Evolutionary conservation across 2,329 filamentous ascomycete species (phyloP).

Genomic region (Ascochyta lentis): DNA sequence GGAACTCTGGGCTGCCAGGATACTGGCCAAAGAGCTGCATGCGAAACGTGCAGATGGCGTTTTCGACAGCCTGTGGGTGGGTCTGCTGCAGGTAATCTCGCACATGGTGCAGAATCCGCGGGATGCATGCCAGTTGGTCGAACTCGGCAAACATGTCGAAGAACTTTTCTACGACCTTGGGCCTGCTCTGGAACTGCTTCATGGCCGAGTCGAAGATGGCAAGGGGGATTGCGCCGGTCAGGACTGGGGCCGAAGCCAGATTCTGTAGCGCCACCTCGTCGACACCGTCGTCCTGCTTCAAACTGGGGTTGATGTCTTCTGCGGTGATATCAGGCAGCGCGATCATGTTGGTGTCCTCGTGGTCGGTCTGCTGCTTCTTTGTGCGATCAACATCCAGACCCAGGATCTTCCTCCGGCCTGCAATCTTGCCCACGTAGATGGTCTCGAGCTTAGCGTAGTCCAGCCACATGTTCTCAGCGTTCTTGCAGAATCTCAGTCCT

Average conservation of each 20-base stretch:
- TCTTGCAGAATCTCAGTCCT: conserved; percentile 86
- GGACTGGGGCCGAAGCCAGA: conserved; percentile 74
- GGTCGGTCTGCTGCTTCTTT: conserved; percentile 52
- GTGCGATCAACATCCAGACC: conserved; percentile 62
- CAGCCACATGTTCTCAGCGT: conserved; percentile 76
- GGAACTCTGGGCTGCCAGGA: conserved; percentile 72
- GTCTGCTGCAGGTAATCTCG: conserved; percentile 67
- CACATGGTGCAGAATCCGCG: conserved; percentile 75
- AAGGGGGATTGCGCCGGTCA: conserved; percentile 91
- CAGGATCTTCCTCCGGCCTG: conserved; percentile 72
- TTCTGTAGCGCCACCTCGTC: conserved; percentile 67
- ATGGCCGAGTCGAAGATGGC: conserved; percentile 88
- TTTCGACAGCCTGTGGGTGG: conserved; percentile 62
- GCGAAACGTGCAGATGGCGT: conserved; percentile 74
- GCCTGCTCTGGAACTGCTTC: conserved; percentile 75
- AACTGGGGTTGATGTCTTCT: conserved; percentile 66
- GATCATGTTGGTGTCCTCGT: conserved; percentile 61
- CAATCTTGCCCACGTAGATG: conserved; percentile 85
- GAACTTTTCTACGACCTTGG: conserved; percentile 73
- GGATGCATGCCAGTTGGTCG: conserved; percentile 67
- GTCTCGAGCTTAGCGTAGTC: conserved; percentile 92
- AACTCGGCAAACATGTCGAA: conserved; percentile 82
- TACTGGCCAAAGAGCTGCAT: conserved; percentile 72
- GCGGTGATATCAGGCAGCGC: conserved; percentile 65
- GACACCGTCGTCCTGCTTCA: conserved; percentile 56